Conservation (phyloP, 768 basidiomycete genomes). For the Amanita molliuscula region DNA sequence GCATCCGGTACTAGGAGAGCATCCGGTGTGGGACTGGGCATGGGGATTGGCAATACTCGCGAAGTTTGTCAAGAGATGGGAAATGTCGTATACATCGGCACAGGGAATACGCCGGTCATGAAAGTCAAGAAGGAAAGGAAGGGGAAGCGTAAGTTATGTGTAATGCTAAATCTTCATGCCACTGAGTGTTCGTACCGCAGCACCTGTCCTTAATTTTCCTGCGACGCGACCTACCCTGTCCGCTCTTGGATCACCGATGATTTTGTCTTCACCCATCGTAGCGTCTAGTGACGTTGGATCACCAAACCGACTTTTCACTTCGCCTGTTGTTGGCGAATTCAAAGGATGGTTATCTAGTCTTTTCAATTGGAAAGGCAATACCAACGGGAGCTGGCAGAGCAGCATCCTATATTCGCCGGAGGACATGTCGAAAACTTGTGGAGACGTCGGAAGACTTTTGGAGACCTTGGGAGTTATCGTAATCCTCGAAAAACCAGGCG, state of each 20-base stretch:
- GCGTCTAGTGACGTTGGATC: not conserved
- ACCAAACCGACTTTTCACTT: slow-evolving; percentile 31
- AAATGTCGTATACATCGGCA: slow-evolving; percentile 30
- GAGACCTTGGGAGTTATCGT: slow-evolving; percentile 55
- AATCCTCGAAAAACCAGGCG: slow-evolving; percentile 3
- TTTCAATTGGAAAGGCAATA: slow-evolving; percentile 74
- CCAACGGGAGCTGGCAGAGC: slow-evolving; percentile 18
- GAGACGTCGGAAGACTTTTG: slow-evolving; percentile 53
- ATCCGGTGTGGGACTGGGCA: slow-evolving; percentile 17
- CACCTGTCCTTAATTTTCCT: slow-evolving; percentile 45
- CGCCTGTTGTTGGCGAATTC: slow-evolving; percentile 75
- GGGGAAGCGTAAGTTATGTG: slow-evolving; percentile 36
- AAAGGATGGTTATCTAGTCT: slow-evolving; percentile 94
- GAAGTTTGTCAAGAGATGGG: slow-evolving; percentile 40
- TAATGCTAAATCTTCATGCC: slow-evolving; percentile 1
- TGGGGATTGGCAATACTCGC: slow-evolving; percentile 21
- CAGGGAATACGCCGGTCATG: slow-evolving; percentile 12
- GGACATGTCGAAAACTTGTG: slow-evolving; percentile 49
- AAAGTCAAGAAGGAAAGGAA: slow-evolving; percentile 40
- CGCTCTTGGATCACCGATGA: slow-evolving; percentile 27
- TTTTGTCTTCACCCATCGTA: slow-evolving; percentile 20
- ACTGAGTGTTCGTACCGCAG: slow-evolving; percentile 21
- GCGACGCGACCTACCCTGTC: slow-evolving; percentile 36
- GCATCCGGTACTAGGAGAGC: slow-evolving; percentile 22
- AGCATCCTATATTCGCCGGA: slow-evolving; percentile 43